These are phyloP conservation scores for Lactarius tabidus DNA, from an alignment of 768 basidiomycete species.

Conservation along the genomic window DNA sequence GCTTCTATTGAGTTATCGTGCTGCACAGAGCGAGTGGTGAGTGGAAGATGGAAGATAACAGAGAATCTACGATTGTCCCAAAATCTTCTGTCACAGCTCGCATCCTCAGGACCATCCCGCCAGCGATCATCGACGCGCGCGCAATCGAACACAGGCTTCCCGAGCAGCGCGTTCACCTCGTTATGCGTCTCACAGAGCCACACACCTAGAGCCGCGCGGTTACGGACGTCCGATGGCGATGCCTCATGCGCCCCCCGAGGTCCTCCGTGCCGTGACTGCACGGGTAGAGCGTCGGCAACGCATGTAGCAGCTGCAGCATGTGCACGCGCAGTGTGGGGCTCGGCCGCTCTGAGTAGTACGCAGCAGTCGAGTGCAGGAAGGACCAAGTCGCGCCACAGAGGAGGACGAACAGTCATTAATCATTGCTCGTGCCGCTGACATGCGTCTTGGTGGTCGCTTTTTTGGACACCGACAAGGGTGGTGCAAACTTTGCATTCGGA, in stretches of 20 bases:
- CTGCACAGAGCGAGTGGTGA: too few species aligned
- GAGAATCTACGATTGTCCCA: too few species aligned
- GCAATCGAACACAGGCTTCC: conserved; percentile 84
- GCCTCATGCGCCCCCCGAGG: conserved; percentile 65
- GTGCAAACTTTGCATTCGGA: conserved; percentile 91
- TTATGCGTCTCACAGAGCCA: conserved; percentile 96
- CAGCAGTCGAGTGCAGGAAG: conserved; percentile 92
- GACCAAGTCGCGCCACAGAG: conserved; percentile 80
- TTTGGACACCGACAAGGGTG: conserved; percentile 31
- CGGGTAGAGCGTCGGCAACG: conserved; percentile 83
- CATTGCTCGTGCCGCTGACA: conserved; percentile 20
- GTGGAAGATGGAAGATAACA: too few species aligned
- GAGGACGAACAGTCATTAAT: conserved; percentile 34
- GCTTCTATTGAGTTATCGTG: not conserved
- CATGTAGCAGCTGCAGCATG: conserved; percentile 76
- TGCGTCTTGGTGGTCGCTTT: conserved; percentile 29
- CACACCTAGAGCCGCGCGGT: conserved; percentile 58
- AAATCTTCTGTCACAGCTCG: conserved; percentile 78
- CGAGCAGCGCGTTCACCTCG: conserved; percentile 82
- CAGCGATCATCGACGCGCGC: conserved; percentile 79
- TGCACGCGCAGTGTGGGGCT: conserved; percentile 69
- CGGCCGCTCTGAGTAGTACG: conserved; percentile 89
- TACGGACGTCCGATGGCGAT: conserved; percentile 78
- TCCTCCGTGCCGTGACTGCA: conserved; percentile 83
- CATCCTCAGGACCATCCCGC: conserved; percentile 87